Conservation (phyloP, 2,329 filamentous ascomycete genomes). For the Colletotrichum liriopes region DNA sequence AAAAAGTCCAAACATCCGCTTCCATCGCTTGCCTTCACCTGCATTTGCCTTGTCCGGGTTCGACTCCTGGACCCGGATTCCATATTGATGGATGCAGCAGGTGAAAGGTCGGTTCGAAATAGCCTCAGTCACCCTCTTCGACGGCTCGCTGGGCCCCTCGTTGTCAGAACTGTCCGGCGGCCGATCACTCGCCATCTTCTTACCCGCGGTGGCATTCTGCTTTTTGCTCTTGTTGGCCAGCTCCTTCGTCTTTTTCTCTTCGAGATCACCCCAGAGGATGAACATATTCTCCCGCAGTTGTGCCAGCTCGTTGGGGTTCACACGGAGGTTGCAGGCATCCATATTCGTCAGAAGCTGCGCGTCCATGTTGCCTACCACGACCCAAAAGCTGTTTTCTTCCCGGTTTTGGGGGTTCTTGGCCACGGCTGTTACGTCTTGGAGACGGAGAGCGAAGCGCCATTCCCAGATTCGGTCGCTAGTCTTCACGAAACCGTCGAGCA, state of each 20-base stretch:
- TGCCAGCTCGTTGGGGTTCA: slow-evolving; percentile 63
- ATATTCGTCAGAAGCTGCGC: slow-evolving; percentile 65
- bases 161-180: slow-evolving; percentile 58
- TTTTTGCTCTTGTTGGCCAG: slow-evolving; percentile 50
- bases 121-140: slow-evolving; percentile 23
- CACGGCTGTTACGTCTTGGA: slow-evolving; percentile 76
- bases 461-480: slow-evolving; percentile 72
- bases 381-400: slow-evolving; percentile 68
- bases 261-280: slow-evolving; percentile 87
- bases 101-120: slow-evolving; percentile 73
- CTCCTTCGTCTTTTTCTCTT: slow-evolving; percentile 74
- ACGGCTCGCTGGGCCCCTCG: slow-evolving; percentile 42
- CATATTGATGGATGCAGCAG: slow-evolving; percentile 82
- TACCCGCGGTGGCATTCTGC: slow-evolving; percentile 32
- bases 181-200: slow-evolving; percentile 44
- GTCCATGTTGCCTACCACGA: slow-evolving; percentile 74
- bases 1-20: slow-evolving; percentile 76
- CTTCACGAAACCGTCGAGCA: slow-evolving; percentile 45
- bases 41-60: slow-evolving; percentile 62
- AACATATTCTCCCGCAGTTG: slow-evolving; percentile 80
- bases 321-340: slow-evolving; percentile 70
- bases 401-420: slow-evolving; percentile 53
- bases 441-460: slow-evolving; percentile 85
- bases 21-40: slow-evolving; percentile 67
- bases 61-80: slow-evolving; percentile 63